Conservation (phyloP, 2,329 filamentous ascomycete species). For the Aureobasidium sp. region DNA sequence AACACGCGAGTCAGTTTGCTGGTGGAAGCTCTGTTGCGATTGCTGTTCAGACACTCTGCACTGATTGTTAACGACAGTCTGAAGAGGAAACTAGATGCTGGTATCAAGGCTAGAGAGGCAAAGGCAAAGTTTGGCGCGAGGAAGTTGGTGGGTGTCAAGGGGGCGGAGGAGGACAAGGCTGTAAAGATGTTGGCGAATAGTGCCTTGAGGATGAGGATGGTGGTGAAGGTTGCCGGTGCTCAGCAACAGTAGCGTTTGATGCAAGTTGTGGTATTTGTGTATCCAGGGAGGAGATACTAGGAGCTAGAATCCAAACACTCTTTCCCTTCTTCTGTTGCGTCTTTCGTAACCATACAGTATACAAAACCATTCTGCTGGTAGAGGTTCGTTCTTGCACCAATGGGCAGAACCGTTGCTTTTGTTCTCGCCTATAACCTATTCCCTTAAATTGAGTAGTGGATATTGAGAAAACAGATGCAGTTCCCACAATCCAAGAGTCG, state of each 20-base stretch:
- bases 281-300: too few species aligned
- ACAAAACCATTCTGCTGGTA: too few species aligned
- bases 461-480: too few species aligned
- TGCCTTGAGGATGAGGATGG: slow-evolving; percentile 24
- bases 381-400: too few species aligned
- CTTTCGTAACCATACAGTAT: too few species aligned
- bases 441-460: too few species aligned
- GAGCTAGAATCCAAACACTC: too few species aligned
- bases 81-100: slow-evolving; percentile 39
- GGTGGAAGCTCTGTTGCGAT: slow-evolving; percentile 55
- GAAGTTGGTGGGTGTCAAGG: slow-evolving; percentile 32
- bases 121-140: slow-evolving; percentile 38
- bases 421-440: too few species aligned
- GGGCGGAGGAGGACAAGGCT: slow-evolving; percentile 29
- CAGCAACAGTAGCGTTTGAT: not conserved
- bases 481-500: too few species aligned
- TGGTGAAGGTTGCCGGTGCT: not conserved
- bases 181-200: slow-evolving; percentile 27
- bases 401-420: too few species aligned
- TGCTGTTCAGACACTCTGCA: slow-evolving; percentile 33
- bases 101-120: slow-evolving; percentile 42
- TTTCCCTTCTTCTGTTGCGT: too few species aligned
- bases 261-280: too few species aligned
- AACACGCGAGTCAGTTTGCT: slow-evolving; percentile 65
- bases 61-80: slow-evolving; percentile 30